phyloP scores from a whole-genome alignment of 306 rosid genomes.

The Quercus aquifolioides region DNA sequence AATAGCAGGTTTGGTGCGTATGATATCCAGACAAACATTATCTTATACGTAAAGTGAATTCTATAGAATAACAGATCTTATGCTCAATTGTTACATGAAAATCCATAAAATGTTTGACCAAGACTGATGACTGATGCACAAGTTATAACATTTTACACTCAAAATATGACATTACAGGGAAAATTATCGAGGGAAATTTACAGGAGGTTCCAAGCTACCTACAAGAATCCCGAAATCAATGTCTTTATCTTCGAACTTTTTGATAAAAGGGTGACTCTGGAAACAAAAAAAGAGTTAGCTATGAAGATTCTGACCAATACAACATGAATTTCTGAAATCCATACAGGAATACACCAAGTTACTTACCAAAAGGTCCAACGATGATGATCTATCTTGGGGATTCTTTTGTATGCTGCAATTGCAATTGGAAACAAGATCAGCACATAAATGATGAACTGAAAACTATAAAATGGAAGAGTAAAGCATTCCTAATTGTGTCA shows the following conservation, averaged over 20 bases:
- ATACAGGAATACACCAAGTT: neutral
- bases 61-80: slow-evolving; percentile 11
- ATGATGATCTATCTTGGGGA: slow-evolving; percentile 67
- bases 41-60: slow-evolving; percentile 10
- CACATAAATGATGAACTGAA: neutral
- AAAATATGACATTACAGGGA: slow-evolving; percentile 12
- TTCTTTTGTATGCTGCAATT: slow-evolving; percentile 86
- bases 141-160: slow-evolving; percentile 26
- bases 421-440: slow-evolving; percentile 16
- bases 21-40: neutral
- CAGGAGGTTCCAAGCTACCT: slow-evolving; percentile 89
- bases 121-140: slow-evolving; percentile 17
- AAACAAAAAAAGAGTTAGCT: slow-evolving; percentile 22
- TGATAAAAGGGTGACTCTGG: slow-evolving; percentile 91
- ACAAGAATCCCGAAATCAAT: slow-evolving; percentile 88
- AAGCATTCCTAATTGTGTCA: neutral
- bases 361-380: slow-evolving; percentile 91
- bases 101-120: slow-evolving; percentile 28
- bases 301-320: neutral
- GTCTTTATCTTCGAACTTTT: slow-evolving; percentile 94
- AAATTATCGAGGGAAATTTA: slow-evolving; percentile 66
- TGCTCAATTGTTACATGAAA: slow-evolving; percentile 20
- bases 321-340: neutral
- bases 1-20: neutral
- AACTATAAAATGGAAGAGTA: neutral